phyloP scores from a whole-genome alignment of 345 rosid genomes.

The Populus euphratica region DNA sequence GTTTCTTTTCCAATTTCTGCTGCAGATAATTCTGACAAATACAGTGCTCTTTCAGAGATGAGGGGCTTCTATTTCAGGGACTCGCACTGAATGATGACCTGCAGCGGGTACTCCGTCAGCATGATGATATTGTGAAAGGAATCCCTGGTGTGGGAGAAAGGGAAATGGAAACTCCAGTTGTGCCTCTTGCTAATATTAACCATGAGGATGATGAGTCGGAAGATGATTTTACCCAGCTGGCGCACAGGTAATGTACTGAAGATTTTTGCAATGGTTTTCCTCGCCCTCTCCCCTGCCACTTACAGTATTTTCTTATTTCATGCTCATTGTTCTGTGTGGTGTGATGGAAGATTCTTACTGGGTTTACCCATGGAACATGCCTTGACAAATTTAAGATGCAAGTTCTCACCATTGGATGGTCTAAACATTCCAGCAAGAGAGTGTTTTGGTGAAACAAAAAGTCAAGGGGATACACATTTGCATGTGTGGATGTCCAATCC shows the following conservation, averaged over 20 bases:
- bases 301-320: not conserved
- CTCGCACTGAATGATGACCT: slow-evolving; percentile 76
- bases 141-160: slow-evolving; percentile 30
- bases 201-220: slow-evolving; percentile 81
- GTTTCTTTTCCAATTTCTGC: slow-evolving; percentile 2
- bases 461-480: not conserved
- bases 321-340: not conserved
- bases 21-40: slow-evolving; percentile 19
- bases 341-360: not conserved
- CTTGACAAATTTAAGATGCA: not conserved
- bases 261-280: not conserved
- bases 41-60: slow-evolving; percentile 50
- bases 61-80: slow-evolving; percentile 76
- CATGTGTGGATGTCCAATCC: not conserved
- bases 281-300: not conserved
- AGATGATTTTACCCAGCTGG: slow-evolving; percentile 79
- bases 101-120: slow-evolving; percentile 76
- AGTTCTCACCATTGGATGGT: not conserved
- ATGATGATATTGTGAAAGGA: slow-evolving; percentile 80
- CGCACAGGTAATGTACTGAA: slow-evolving; percentile 55
- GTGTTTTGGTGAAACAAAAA: not conserved
- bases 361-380: not conserved
- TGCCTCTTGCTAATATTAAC: slow-evolving; percentile 56
- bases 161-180: slow-evolving; percentile 33
- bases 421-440: not conserved